Evolutionary conservation across 768 basidiomycete species (phyloP), one percentile per base, ranked within the genome.

Genomic region (Pisolithus tinctorius): DNA sequence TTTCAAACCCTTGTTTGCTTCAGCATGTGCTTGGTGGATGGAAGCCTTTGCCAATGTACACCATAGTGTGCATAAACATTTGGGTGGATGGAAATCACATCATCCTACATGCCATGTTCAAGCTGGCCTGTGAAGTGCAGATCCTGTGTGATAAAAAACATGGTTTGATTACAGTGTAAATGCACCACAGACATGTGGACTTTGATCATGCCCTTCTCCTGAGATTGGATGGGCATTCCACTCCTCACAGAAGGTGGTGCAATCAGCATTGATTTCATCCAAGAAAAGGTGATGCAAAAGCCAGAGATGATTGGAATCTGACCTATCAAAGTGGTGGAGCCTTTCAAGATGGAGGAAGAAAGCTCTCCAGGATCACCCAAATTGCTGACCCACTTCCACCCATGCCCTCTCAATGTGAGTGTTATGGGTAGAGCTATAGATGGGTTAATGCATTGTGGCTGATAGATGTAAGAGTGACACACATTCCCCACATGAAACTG

Each of bases 401-500:
- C 62, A 66, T 13, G 62, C 31, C 1, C 54, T 49, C 50, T 67
- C 64, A 39, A 67, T 66, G 4, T 51, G 53, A 3, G 55, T 60
- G 31, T 66, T 67, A 20, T 60, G 58, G 30, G 58, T 58, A 20
- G 51, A 63, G 16, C 66, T 65, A 44, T 10, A 14, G 39, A 40
- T 14, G 39, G 13, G n/a, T 40, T 17, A 40, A 6, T 14, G 39
- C 6, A 10, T 14, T 7, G n/a, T 40, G 7, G 39, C 13, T 11
- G 30, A 41, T 17, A 48, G 38, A 26, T 40, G n/a, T 6, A 51
- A 41, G 4, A 43, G 43, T 17, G 6, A 57, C 58, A 31, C 40
- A 63, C 58, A 45, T 25, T 13, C 58, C 60, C 62, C 60, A 66
- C 27, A 70, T 66, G 40, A 62, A 68, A 3, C 60, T 61, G 23